phyloP scores from a whole-genome alignment of 495 filamentous ascomycete species.

The Aspergillus leporis region DNA sequence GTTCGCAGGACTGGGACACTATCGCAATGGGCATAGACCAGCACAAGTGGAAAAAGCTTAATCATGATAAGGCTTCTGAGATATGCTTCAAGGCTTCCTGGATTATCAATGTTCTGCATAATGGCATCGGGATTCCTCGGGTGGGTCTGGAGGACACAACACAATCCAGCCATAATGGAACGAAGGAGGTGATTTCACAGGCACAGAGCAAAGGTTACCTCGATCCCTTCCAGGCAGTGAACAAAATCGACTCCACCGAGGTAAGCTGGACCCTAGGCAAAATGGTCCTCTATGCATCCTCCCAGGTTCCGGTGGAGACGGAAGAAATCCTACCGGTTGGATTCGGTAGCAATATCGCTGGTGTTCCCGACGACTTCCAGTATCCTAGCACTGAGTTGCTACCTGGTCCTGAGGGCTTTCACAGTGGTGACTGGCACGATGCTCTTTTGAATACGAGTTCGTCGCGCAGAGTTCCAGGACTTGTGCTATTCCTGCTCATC shows the following conservation, averaged over 20 bases:
- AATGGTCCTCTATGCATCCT: slow-evolving; percentile 95
- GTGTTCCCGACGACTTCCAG: slow-evolving; percentile 77
- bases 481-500: slow-evolving; percentile 73
- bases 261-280: slow-evolving; percentile 99
- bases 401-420: slow-evolving; percentile 43
- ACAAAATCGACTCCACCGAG: slow-evolving; percentile 89
- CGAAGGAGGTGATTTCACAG: slow-evolving; percentile 67
- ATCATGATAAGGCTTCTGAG: slow-evolving; percentile 70
- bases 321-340: slow-evolving; percentile 73
- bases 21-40: slow-evolving; percentile 65
- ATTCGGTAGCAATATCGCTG: slow-evolving; percentile 78
- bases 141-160: slow-evolving; percentile 70
- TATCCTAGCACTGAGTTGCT: slow-evolving; percentile 66
- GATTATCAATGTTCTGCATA: slow-evolving; percentile 94
- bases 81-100: slow-evolving; percentile 98
- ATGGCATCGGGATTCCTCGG: slow-evolving; percentile 93
- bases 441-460: slow-evolving; percentile 60
- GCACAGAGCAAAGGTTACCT: slow-evolving; percentile 79
- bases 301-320: slow-evolving; percentile 69
- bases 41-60: slow-evolving; percentile 73
- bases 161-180: slow-evolving; percentile 61
- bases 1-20: slow-evolving; percentile 74
- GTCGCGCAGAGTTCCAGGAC: slow-evolving; percentile 67
- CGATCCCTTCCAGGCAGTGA: slow-evolving; percentile 87
- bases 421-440: slow-evolving; percentile 74